Percentiles rank a stretch among this genome's conserved stretches.
These are phyloP conservation scores for Quillaja saponaria DNA, from an alignment of 306 rosid genomes.

Conservation along the genomic window DNA sequence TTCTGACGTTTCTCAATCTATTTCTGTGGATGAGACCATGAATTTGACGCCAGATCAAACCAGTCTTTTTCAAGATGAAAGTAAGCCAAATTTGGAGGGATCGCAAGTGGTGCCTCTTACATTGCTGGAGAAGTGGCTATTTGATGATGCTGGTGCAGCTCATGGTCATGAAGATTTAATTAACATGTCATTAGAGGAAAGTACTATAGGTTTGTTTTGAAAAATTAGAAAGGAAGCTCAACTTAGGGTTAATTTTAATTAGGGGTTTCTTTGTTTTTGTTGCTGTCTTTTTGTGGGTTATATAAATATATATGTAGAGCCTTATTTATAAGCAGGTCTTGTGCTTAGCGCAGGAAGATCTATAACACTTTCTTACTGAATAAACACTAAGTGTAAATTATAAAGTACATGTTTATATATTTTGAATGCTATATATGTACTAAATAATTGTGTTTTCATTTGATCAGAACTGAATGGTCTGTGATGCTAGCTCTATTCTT, in stretches of 20 bases:
- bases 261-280: no score
- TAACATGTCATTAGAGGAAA: slow-evolving; percentile 50
- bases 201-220: slow-evolving; percentile 41
- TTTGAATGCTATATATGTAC: neutral
- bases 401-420: neutral
- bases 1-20: slow-evolving; percentile 36
- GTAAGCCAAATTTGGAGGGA: slow-evolving; percentile 41
- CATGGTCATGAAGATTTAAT: slow-evolving; percentile 60
- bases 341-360: neutral
- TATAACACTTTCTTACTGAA: neutral
- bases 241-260: neutral
- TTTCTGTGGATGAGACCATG: slow-evolving; percentile 41
- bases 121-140: slow-evolving; percentile 80
- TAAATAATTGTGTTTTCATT: neutral
- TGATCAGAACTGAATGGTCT: neutral
- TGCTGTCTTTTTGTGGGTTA: no score
- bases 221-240: neutral
- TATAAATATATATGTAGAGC: no score
- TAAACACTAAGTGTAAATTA: slow-evolving; percentile 2
- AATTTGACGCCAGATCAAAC: slow-evolving; percentile 25
- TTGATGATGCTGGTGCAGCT: slow-evolving; percentile 56
- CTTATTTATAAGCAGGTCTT: neutral
- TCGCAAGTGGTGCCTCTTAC: slow-evolving; percentile 59
- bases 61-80: slow-evolving; percentile 44
- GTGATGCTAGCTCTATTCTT: no score